Percentiles rank a stretch among this genome's conserved stretches.
phyloP scores from a whole-genome alignment of 805 yeast species.

The Monosporozyma aquatica region DNA sequence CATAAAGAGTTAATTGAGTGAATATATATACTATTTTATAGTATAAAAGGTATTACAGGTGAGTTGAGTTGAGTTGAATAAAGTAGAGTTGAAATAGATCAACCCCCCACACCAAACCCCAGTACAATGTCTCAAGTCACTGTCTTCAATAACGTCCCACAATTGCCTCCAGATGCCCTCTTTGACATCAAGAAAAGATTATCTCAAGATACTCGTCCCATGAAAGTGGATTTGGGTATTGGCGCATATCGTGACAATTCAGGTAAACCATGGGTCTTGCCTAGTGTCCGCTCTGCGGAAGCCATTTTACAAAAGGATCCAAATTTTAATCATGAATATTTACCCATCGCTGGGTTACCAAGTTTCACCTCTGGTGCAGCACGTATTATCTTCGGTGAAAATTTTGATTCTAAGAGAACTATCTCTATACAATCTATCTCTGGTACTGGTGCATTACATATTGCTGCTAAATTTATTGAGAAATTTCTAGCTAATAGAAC shows the following conservation, averaged over 20 bases:
- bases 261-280: slow-evolving; percentile 85
- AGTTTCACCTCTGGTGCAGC: slow-evolving; percentile 64
- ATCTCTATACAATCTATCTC: slow-evolving; percentile 83
- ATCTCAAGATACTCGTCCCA: slow-evolving; percentile 44
- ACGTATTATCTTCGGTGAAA: slow-evolving; percentile 57
- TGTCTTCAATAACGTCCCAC: slow-evolving; percentile 39
- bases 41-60: too few relatives aligned
- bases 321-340: slow-evolving; percentile 74
- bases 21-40: too few relatives aligned
- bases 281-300: slow-evolving; percentile 67
- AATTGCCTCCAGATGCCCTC: slow-evolving; percentile 78
- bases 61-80: too few relatives aligned
- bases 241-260: slow-evolving; percentile 90
- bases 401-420: slow-evolving; percentile 53
- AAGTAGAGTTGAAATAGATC: neutral
- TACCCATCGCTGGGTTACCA: slow-evolving; percentile 71
- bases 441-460: slow-evolving; percentile 93
- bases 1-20: neutral
- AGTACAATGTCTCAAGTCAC: slow-evolving; percentile 16
- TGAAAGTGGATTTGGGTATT: slow-evolving; percentile 78
- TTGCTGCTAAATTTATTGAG: slow-evolving; percentile 55
- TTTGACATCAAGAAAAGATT: slow-evolving; percentile 71
- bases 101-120: neutral
- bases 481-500: slow-evolving; percentile 26
- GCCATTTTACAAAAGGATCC: slow-evolving; percentile 47